phyloP scores from a whole-genome alignment of 163 green algal genomes.

The Scenedesmus sp. region DNA sequence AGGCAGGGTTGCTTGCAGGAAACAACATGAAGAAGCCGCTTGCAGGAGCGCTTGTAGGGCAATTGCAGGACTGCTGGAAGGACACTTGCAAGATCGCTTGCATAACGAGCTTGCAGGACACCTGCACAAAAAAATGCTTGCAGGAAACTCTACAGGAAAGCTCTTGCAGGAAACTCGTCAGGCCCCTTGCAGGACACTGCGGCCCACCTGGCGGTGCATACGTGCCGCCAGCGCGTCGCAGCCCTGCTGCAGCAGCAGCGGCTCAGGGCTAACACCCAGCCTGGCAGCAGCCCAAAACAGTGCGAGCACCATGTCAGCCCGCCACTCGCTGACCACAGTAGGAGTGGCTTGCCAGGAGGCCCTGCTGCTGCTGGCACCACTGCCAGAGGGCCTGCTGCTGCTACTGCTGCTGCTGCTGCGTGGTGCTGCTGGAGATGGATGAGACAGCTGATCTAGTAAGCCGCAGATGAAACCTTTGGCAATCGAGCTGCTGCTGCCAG shows the following conservation, averaged over 20 bases:
- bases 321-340: background rate
- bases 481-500: background rate
- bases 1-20: no score
- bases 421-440: slow-evolving; percentile 6
- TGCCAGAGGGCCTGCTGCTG: no score
- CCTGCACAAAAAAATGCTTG: background rate
- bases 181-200: background rate
- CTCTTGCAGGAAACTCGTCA: background rate
- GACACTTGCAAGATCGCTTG: background rate
- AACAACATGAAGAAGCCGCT: no score
- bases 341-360: background rate
- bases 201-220: slow-evolving; percentile 19
- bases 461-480: background rate
- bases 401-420: background rate
- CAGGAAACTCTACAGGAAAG: background rate
- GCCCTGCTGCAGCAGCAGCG: slow-evolving; percentile 1
- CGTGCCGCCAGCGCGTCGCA: background rate
- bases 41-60: background rate
- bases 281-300: slow-evolving; percentile 31
- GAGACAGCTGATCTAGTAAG: background rate
- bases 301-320: slow-evolving; percentile 38
- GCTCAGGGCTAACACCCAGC: background rate
- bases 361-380: slow-evolving; percentile 10
- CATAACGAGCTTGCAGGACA: background rate
- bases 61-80: background rate